Percentiles rank a stretch among this genome's conserved stretches.
Evolutionary conservation across 2,329 filamentous ascomycete genomes (phyloP).

Genomic region (Apiospora marii): DNA sequence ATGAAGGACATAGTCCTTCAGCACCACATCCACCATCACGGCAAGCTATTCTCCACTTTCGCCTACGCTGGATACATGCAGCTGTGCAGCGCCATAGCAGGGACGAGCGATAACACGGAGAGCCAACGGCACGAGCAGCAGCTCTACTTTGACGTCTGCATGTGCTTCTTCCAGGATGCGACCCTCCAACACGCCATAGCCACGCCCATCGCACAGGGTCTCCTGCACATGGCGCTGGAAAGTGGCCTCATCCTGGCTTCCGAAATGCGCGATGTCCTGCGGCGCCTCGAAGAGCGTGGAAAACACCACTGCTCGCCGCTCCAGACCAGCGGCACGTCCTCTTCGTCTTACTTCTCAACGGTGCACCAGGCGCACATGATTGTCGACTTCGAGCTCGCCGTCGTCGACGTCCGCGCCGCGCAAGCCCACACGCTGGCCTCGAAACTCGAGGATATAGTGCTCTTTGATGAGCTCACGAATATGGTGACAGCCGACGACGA

Average conservation of each 20-base stretch:
- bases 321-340: too few species aligned
- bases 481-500: neutral
- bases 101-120: too few species aligned
- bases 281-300: too few species aligned
- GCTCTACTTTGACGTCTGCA: neutral
- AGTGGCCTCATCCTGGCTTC: neutral
- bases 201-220: neutral
- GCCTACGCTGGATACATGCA: neutral
- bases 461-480: neutral
- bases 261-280: neutral
- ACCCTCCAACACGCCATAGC: neutral
- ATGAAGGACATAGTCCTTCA: conserved; percentile 1
- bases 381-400: neutral
- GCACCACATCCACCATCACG: neutral
- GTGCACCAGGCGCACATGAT: neutral
- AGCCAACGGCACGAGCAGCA: neutral
- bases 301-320: too few species aligned
- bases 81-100: neutral
- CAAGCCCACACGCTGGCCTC: neutral
- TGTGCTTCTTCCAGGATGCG: neutral
- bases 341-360: too few species aligned
- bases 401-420: neutral
- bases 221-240: neutral
- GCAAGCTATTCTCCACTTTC: neutral
- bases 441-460: neutral